Evolutionary conservation across 1,284 basidiomycete genomes (phyloP), one percentile per base, ranked within the genome.

Genomic region (Cryptococcus jaspeensis): DNA sequence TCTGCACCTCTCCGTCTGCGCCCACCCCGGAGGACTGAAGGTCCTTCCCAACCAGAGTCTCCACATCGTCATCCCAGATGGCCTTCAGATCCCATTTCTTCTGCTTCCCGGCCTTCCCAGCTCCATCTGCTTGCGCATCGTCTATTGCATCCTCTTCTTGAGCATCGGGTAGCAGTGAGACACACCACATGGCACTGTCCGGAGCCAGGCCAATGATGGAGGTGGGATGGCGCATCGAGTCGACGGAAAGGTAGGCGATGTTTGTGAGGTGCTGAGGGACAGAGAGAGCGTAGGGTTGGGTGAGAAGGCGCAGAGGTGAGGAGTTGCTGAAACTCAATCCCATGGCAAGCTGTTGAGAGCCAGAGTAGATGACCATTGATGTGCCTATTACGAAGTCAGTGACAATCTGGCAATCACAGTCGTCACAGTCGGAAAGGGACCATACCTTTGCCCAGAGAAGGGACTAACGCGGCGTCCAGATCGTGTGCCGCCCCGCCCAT

Each of bases 291-390:
- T 67, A 67, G 13, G 69, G 66, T 18, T 43, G 46, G 35, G 52
- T 52, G 3, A 57, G 47, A 0, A 59, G 55, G 18, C 53, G 57
- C 4, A 64, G 22, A 7, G 64, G 56, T 6, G 53, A 32, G 22
- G 56, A n/a, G 15, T 52, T 43, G 6, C 59, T 49, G 39, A 56
- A 39, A 18, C 63, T 56, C 32, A 66, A 67, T 16, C 47, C 56
- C 28, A 64, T 42, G 3, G 65, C 28, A 7, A 56, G 43, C 3
- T 55, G 52, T 28, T 57, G 32, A 2, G 59, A 53, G 11, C 44
- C 22, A n/a, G 67, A 67, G 11, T 66, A 65, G 1, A 70, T 35
- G 22, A 69, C 9, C 28, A 32, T 32, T 32, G 28, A 5, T 32
- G 28, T 32, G 28, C 28, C 28, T 32, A 32, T 32, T 4, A 32